A percentile compares a stretch with the other conserved stretches of the same genome.
phyloP scores from a whole-genome alignment of 1,284 basidiomycete species.

The Leucoagaricus sp. region DNA sequence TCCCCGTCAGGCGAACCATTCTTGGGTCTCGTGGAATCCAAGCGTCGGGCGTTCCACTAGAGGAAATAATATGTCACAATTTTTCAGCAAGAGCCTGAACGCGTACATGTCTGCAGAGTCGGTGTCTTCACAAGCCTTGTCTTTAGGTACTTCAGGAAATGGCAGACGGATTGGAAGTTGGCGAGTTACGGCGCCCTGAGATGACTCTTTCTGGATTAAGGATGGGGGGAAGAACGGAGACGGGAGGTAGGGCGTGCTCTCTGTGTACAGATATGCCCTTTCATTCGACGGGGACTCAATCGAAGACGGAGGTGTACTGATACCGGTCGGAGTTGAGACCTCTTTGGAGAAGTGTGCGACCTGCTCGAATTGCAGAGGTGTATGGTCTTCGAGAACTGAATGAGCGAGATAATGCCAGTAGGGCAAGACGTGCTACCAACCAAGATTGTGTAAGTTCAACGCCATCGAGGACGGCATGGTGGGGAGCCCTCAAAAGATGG shows the following conservation, averaged over 20 bases:
- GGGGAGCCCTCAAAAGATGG: too few species aligned
- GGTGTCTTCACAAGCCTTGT: slow-evolving; percentile 9
- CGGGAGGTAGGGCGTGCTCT: slow-evolving; percentile 8
- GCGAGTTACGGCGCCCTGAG: background rate
- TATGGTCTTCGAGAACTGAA: background rate
- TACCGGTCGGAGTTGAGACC: background rate
- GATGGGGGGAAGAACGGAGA: slow-evolving; percentile 22
- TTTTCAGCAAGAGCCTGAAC: background rate
- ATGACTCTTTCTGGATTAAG: background rate
- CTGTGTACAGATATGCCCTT: background rate
- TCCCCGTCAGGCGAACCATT: slow-evolving; percentile 55
- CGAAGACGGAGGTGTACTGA: background rate
- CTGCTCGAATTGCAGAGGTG: background rate
- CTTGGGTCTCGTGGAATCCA: slow-evolving; percentile 36
- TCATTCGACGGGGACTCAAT: background rate
- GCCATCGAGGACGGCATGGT: too few species aligned
- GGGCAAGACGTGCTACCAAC: background rate
- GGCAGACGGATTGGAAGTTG: slow-evolving; percentile 14
- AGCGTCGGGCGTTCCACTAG: slow-evolving; percentile 30
- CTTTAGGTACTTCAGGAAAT: slow-evolving; percentile 16
- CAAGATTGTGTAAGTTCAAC: background rate
- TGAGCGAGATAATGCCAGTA: background rate
- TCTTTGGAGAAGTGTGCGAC: background rate
- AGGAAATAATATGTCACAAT: background rate
- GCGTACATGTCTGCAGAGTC: slow-evolving; percentile 20